phyloP scores from a whole-genome alignment of 352 stramenopile species.

The Phytophthora lateralis region DNA sequence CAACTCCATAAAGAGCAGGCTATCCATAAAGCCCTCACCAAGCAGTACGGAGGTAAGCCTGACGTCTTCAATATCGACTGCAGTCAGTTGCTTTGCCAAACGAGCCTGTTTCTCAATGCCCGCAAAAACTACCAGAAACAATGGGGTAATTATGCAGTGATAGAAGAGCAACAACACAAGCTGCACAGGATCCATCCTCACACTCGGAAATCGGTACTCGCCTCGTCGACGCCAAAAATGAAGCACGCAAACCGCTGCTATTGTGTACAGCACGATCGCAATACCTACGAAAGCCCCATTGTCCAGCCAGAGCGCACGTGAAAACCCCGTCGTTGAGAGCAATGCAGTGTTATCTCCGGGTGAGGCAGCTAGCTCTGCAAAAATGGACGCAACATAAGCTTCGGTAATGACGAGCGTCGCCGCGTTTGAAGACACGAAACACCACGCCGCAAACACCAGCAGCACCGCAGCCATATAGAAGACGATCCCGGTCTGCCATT shows the following conservation, averaged over 20 bases:
- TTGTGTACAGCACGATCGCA: conserved; percentile 33
- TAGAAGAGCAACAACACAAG: conserved; percentile 51
- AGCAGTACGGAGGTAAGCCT: conserved; percentile 30
- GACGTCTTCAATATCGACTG: conserved; percentile 21
- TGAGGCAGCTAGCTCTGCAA: conserved; percentile 3
- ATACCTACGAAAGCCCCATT: conserved; percentile 30
- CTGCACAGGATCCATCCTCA: conserved; percentile 49
- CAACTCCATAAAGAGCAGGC: conserved; percentile 54
- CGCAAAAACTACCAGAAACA: conserved; percentile 40
- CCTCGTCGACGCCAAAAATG: conserved; percentile 35
- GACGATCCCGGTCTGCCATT: conserved; percentile 42
- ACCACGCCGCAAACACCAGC: conserved; percentile 27
- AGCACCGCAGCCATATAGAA: conserved; percentile 45
- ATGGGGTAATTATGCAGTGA: conserved; percentile 44
- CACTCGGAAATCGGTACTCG: conserved; percentile 37
- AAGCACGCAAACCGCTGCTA: conserved; percentile 30
- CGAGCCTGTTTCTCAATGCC: conserved; percentile 45
- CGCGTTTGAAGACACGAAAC: conserved; percentile 28
- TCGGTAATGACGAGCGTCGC: conserved; percentile 26
- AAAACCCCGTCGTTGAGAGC: conserved; percentile 11
- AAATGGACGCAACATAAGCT: conserved; percentile 19
- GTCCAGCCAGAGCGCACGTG: conserved; percentile 29
- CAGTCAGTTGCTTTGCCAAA: conserved; percentile 15
- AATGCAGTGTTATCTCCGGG: background rate
- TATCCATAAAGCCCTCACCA: conserved; percentile 43